Base-by-base conservation (phyloP, 768 basidiomycete species). In the Sarcodon aspratus region DNA sequence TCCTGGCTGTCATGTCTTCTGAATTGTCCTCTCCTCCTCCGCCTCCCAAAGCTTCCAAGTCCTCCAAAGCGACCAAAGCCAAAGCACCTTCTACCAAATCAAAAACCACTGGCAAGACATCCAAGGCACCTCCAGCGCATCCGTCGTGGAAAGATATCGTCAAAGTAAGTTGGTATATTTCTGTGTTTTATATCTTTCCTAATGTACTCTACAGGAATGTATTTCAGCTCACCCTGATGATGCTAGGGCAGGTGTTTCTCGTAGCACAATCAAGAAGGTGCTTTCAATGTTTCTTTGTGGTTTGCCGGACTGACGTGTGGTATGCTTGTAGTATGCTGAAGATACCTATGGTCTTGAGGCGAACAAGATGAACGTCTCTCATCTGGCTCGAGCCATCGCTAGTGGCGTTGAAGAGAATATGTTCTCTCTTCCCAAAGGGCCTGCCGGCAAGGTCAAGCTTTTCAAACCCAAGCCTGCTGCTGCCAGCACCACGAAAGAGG, bases 401-500 rank as follows among this genome's bases (percentile, higher is more conserved):
- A 63, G 66, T 44, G 80, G 82, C 38, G 65, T 66, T 17, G 70
- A 75, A 52, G 69, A 68, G 46, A 75, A 74, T 33, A 61, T 67
- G 34, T 80, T 83, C 60, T 55, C 66, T 17, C 67, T 82, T 21
- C 82, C 81, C 45, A 82, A 80, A 64, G 81, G 78, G 52, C 72
- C 74, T 2, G 78, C 81, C 17, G 85, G 85, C 48, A 79, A 84
- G 59, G 83, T 90, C 52, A 88, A 85, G 62, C 74, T 88, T 17
- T 73, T 76, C 17, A 83, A 80, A 67, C 53, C 59, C 43, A 76
- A 71, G 57, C 54, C 67, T 12, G 48, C 52, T 59, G 54, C 47
- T 66, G 65, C 48, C 5, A 42, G 40, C 40, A 69, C 68, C 5
- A 59, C 73, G n/a, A 83, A 84, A 62, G 82, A 85, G 76, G 82